Percentiles rank a stretch among this genome's conserved stretches.
Conservation (phyloP, 768 basidiomycete genomes). For the Scleroderma bovista region DNA sequence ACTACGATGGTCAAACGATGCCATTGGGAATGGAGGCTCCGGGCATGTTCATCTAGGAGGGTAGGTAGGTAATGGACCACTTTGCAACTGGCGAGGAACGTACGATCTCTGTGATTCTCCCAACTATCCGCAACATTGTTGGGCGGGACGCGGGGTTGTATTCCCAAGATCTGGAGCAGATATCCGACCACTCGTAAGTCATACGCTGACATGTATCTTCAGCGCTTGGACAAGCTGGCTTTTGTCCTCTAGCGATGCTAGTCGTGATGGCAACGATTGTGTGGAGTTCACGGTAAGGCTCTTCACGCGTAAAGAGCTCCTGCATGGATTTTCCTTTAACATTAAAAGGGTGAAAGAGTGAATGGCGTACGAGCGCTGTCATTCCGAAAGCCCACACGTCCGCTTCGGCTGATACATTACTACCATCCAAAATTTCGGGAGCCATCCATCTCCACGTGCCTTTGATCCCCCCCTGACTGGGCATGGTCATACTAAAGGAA, state of each 20-base stretch:
- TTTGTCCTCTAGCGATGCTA: neutral
- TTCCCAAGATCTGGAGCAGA: neutral
- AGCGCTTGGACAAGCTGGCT: neutral
- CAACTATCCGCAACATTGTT: neutral
- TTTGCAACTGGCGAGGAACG: neutral
- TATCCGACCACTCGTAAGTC: neutral
- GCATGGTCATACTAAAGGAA: neutral
- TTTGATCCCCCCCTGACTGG: neutral
- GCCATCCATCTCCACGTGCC: neutral
- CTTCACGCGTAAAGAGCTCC: neutral
- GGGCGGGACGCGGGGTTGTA: neutral
- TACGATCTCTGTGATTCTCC: neutral
- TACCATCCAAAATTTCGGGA: neutral
- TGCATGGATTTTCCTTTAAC: neutral
- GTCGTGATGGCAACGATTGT: neutral
- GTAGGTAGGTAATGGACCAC: neutral
- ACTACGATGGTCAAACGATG: too few relatives aligned
- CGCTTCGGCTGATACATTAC: neutral
- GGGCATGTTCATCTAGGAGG: neutral
- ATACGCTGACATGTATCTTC: neutral
- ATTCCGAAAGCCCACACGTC: neutral
- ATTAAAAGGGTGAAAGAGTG: neutral
- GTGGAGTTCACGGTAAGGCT: neutral
- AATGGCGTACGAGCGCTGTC: neutral
- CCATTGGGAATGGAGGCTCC: neutral